These are phyloP conservation scores for Pseudonitzschia pungens DNA, from an alignment of 108 stramenopile species.

Conservation along the genomic window DNA sequence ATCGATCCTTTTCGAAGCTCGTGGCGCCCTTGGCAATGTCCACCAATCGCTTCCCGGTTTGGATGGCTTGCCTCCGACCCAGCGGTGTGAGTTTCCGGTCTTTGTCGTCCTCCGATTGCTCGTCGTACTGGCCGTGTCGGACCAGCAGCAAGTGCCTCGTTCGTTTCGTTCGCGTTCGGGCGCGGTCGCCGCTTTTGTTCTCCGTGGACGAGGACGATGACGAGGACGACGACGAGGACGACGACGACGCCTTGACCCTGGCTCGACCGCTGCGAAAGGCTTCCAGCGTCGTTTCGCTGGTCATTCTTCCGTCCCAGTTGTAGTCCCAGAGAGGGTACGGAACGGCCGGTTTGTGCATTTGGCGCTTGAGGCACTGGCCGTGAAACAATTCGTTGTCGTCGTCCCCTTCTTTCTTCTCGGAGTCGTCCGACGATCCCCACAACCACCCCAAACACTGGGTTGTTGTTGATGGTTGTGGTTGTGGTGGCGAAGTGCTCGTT, in stretches of 20 bases:
- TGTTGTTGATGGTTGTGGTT: not conserved
- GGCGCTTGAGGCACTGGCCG: constrained; percentile 40
- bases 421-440: not conserved
- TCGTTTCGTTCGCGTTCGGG: constrained; percentile 41
- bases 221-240: too few species aligned
- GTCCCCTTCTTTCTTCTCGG: not conserved
- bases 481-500: not conserved
- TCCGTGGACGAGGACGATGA: too few species aligned
- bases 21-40: constrained; percentile 55
- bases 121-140: constrained; percentile 93
- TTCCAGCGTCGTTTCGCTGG: constrained; percentile 31
- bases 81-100: constrained; percentile 79
- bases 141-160: constrained; percentile 86
- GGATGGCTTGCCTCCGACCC: constrained; percentile 80
- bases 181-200: too few species aligned
- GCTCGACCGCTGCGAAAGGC: constrained; percentile 5
- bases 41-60: constrained; percentile 77
- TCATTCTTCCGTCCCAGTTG: constrained; percentile 47
- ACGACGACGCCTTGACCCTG: not conserved
- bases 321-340: constrained; percentile 56
- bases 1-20: constrained; percentile 32
- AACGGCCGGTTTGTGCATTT: constrained; percentile 31
- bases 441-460: too few species aligned
- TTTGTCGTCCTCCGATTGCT: constrained; percentile 70
- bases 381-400: constrained; percentile 23